Evolutionary conservation across 257 asterid genomes (phyloP).

Genomic region (Salvia splendens): DNA sequence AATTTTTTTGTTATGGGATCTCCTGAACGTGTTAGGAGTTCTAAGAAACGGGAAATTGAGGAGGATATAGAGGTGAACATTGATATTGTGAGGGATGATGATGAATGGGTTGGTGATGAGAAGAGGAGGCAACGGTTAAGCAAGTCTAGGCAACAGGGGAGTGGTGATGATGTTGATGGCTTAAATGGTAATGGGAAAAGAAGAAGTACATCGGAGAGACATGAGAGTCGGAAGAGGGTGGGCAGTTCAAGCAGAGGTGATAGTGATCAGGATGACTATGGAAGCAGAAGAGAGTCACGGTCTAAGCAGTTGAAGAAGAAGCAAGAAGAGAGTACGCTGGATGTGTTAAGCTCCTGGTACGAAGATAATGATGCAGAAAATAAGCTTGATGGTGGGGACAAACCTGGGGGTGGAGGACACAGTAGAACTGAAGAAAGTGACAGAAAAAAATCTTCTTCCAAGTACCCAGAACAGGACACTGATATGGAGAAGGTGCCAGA

Average conservation of each 20-base stretch:
- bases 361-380: slow-evolving; percentile 79
- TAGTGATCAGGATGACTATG: slow-evolving; percentile 75
- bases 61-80: slow-evolving; percentile 67
- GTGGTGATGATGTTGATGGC: slow-evolving; percentile 63
- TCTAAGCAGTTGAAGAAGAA: slow-evolving; percentile 65
- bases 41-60: slow-evolving; percentile 50
- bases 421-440: slow-evolving; percentile 57
- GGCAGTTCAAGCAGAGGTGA: slow-evolving; percentile 62
- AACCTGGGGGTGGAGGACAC: slow-evolving; percentile 55
- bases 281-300: slow-evolving; percentile 56
- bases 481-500: slow-evolving; percentile 53
- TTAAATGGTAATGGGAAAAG: slow-evolving; percentile 60
- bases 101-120: slow-evolving; percentile 62
- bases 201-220: slow-evolving; percentile 58
- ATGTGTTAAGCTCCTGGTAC: slow-evolving; percentile 81
- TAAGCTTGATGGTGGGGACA: slow-evolving; percentile 56
- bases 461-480: slow-evolving; percentile 48
- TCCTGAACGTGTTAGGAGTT: slow-evolving; percentile 58
- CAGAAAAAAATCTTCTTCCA: slow-evolving; percentile 49
- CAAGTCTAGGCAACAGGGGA: slow-evolving; percentile 59
- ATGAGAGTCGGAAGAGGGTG: slow-evolving; percentile 72
- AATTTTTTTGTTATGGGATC: slow-evolving; percentile 61
- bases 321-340: slow-evolving; percentile 70
- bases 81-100: slow-evolving; percentile 66
- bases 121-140: slow-evolving; percentile 52